Evolutionary conservation across 208 protist genomes (phyloP), one percentile per base, ranked within the genome.

Genomic region (Phytomonas sp.): DNA sequence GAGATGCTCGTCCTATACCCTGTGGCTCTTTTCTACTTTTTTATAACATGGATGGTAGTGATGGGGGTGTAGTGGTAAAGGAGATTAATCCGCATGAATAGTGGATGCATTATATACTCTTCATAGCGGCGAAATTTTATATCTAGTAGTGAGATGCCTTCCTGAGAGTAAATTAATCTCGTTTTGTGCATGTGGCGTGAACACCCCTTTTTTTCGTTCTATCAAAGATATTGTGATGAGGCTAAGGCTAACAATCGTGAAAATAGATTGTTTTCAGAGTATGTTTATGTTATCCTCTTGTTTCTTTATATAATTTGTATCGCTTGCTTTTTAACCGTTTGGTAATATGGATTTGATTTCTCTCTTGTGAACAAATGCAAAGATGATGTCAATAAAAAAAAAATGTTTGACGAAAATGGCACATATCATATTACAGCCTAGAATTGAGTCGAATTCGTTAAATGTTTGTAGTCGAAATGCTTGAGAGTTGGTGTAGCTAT

Each of bases 1-100:
- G 80, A 86, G 51, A 28, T 84, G 32, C 80, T 98, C 13, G 94
- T 85, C 8, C 60, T 97, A 9, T 98, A 97, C 78, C 96, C 96
- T 0, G 86, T 98, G 20, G 82, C 65, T 11, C 83, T 98, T 11
- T 98, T 98, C 74, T 98, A 96, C 74, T 62, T 93, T 60, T 85
- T 92, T 59, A 81, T 98, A 36, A 81, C 82, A 30, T 98, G 93
- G 92, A 90, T 98, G 84, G 72, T 94, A 6, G 60, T 83, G 8
- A 83, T 87, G 11, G 84, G 84, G 32, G 56, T 92, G 11, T 87
- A 78, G 40, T 51, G 40, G 40, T 23, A 51, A 51, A 51, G 9
- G 20, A 51, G 13, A 51, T 51, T 23, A 6, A 51, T 17, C 20
- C 40, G 20, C 40, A 51, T 51, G 40, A 17, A 51, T 51, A 51